These are phyloP conservation scores for Zalaria sp. DNA, from an alignment of 2,329 filamentous ascomycete genomes.

Conservation along the genomic window DNA sequence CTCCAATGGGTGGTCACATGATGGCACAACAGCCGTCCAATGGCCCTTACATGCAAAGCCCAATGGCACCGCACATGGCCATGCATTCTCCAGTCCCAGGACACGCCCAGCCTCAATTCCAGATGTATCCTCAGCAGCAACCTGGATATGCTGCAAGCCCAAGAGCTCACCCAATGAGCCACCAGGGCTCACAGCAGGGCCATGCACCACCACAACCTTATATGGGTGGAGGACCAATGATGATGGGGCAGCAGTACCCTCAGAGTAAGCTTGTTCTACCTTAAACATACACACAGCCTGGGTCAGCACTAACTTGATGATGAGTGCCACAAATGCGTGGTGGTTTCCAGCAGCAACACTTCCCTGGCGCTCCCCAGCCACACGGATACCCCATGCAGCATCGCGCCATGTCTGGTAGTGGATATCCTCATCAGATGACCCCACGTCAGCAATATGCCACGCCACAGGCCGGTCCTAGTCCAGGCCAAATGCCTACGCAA, in stretches of 20 bases:
- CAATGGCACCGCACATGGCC: slow-evolving; percentile 56
- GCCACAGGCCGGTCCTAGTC: slow-evolving; percentile 14
- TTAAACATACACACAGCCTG: neutral
- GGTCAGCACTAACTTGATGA: neutral
- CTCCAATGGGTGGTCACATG: slow-evolving; percentile 57
- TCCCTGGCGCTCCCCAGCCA: slow-evolving; percentile 4
- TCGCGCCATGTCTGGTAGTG: slow-evolving; percentile 14
- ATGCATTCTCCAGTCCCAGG: slow-evolving; percentile 58
- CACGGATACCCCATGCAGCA: slow-evolving; percentile 11
- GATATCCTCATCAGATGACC: slow-evolving; percentile 18
- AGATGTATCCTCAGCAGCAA: slow-evolving; percentile 20
- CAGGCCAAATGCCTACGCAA: slow-evolving; percentile 10
- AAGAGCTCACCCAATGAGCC: slow-evolving; percentile 80
- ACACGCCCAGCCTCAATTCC: slow-evolving; percentile 51
- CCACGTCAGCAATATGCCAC: slow-evolving; percentile 17
- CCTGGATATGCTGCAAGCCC: slow-evolving; percentile 30
- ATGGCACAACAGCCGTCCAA: slow-evolving; percentile 65
- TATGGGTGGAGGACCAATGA: slow-evolving; percentile 49
- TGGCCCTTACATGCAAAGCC: slow-evolving; percentile 56
- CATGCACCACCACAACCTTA: slow-evolving; percentile 49
- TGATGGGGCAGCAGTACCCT: slow-evolving; percentile 9
- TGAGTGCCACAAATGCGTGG: slow-evolving; percentile 6
- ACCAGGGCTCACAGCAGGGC: slow-evolving; percentile 85
- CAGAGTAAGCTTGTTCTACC: slow-evolving; percentile 6
- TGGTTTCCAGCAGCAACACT: slow-evolving; percentile 6